Evolutionary conservation across 83 land plant genomes (phyloP).

Genomic region (Picea abies): DNA sequence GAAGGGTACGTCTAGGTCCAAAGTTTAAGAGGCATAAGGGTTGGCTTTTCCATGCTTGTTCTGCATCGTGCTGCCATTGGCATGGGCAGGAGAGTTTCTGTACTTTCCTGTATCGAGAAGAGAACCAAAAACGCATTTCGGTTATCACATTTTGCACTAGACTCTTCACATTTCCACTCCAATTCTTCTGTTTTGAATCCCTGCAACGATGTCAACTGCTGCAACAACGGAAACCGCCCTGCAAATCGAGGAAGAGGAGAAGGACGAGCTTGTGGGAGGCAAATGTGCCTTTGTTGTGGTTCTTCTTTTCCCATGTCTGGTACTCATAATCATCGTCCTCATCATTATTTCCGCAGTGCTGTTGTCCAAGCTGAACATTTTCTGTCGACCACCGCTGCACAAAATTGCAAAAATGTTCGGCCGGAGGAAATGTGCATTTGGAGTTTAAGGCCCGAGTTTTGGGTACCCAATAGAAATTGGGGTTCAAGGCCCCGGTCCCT

Average conservation of each 20-base stretch:
- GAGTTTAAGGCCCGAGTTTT: slow-evolving; percentile 7
- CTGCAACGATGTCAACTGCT: slow-evolving; percentile 14
- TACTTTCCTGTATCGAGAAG: not conserved
- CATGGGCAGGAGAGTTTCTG: slow-evolving; percentile 3
- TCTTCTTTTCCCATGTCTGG: slow-evolving; percentile 50
- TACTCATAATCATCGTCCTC: slow-evolving; percentile 35
- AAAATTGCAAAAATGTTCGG: slow-evolving; percentile 10
- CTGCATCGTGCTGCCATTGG: not conserved
- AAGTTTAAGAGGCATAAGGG: not conserved
- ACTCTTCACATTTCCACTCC: not conserved
- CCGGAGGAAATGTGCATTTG: slow-evolving; percentile 17
- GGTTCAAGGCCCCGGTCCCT: not conserved
- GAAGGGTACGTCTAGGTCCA: not conserved
- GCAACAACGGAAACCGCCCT: slow-evolving; percentile 10
- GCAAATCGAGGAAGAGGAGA: slow-evolving; percentile 16
- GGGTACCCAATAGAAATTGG: not conserved
- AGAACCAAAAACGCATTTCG: not conserved
- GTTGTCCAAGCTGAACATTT: slow-evolving; percentile 35
- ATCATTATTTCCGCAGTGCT: slow-evolving; percentile 29
- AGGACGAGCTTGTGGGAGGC: slow-evolving; percentile 19
- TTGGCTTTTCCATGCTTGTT: not conserved
- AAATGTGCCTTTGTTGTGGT: slow-evolving; percentile 23
- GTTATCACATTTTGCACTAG: slow-evolving; percentile 1
- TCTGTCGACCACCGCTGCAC: slow-evolving; percentile 39
- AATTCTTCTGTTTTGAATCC: not conserved